Conservation (phyloP, 2,329 filamentous ascomycete species). For the Monosporascus ibericus region DNA sequence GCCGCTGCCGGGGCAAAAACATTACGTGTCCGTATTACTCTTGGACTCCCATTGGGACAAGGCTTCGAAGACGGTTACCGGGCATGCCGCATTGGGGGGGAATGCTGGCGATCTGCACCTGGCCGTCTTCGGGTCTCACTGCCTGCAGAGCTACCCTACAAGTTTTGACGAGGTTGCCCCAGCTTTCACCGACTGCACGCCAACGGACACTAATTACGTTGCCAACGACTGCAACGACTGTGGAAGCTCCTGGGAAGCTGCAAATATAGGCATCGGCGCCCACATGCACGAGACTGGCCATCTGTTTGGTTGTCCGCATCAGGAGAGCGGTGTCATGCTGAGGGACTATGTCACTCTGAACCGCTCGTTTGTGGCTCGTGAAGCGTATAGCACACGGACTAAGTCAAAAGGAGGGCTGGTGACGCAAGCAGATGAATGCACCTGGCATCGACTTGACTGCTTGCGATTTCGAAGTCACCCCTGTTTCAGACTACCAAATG, state of each 20-base stretch:
- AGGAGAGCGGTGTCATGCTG: slow-evolving; percentile 87
- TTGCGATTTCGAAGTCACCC: slow-evolving; percentile 87
- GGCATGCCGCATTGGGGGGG: slow-evolving; percentile 80
- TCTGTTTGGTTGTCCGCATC: slow-evolving; percentile 82
- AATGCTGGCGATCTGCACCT: slow-evolving; percentile 67
- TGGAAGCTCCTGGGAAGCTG: slow-evolving; percentile 92
- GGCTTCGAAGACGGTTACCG: slow-evolving; percentile 60
- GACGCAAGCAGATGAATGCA: slow-evolving; percentile 73
- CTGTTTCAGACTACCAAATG: slow-evolving; percentile 78
- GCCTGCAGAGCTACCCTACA: slow-evolving; percentile 83
- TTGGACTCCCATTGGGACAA: slow-evolving; percentile 88
- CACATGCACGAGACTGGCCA: slow-evolving; percentile 90
- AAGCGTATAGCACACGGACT: slow-evolving; percentile 82
- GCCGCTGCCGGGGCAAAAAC: slow-evolving; percentile 68
- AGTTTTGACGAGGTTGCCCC: slow-evolving; percentile 85
- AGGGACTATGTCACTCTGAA: slow-evolving; percentile 82
- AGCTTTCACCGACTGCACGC: slow-evolving; percentile 84
- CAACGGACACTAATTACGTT: slow-evolving; percentile 72
- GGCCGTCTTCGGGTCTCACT: slow-evolving; percentile 88
- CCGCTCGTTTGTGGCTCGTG: slow-evolving; percentile 72
- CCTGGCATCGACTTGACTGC: slow-evolving; percentile 84
- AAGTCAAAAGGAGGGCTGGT: slow-evolving; percentile 76
- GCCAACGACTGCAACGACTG: slow-evolving; percentile 83
- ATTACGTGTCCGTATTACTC: slow-evolving; percentile 81
- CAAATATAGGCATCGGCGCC: slow-evolving; percentile 87